phyloP scores from a whole-genome alignment of 2,329 filamentous ascomycete genomes.

The Pseudogymnoascus sp. region DNA sequence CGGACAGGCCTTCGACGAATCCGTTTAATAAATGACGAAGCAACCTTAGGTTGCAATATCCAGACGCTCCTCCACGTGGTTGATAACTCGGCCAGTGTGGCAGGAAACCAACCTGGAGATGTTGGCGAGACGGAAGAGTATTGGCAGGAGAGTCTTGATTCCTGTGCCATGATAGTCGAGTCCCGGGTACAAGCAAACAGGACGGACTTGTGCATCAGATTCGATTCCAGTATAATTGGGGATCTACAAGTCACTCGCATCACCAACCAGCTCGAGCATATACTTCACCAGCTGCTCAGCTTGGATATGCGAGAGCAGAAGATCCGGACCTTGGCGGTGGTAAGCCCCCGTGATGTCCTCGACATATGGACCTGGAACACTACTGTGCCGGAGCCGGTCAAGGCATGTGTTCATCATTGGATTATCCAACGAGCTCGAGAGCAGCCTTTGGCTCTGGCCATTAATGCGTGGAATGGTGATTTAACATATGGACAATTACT shows the following conservation, averaged over 20 bases:
- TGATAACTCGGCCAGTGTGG: not conserved
- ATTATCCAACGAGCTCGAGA: conserved; percentile 4
- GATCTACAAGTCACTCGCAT: not conserved
- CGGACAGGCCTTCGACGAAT: not conserved
- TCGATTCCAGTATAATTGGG: not conserved
- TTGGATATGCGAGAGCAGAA: not conserved
- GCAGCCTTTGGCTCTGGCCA: conserved; percentile 9
- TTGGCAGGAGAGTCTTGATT: not conserved
- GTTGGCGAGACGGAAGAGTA: not conserved
- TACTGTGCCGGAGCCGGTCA: not conserved
- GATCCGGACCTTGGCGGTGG: not conserved
- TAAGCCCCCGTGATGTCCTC: not conserved
- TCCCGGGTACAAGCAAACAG: not conserved
- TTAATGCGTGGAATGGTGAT: conserved; percentile 8
- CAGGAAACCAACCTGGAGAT: not conserved
- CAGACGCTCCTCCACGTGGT: not conserved
- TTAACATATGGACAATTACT: conserved; percentile 9
- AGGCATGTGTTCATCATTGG: conserved; percentile 6
- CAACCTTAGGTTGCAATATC: not conserved
- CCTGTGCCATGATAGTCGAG: not conserved
- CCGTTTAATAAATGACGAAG: not conserved
- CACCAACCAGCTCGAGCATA: not conserved
- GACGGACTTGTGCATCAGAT: not conserved
- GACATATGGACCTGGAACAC: conserved; percentile 5
- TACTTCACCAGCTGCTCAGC: not conserved